A percentile compares a stretch with the other conserved stretches of the same genome.
Conservation (phyloP, 768 basidiomycete genomes). For the Dentipellis fragilis region DNA sequence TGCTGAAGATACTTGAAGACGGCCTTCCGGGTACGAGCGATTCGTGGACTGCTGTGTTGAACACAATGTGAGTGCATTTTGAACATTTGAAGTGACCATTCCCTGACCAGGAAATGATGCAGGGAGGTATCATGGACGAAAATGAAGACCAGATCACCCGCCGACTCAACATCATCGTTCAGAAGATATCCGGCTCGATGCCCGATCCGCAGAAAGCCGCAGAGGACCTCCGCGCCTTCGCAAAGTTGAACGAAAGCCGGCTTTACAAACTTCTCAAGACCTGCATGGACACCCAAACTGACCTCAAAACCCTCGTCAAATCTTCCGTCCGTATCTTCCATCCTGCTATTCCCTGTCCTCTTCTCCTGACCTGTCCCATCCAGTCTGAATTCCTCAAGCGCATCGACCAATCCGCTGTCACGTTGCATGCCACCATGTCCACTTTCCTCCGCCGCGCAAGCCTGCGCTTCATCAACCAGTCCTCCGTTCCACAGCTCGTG, state of each 20-base stretch:
- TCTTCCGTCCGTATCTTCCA: conserved; percentile 41
- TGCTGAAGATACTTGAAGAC: conserved; percentile 26
- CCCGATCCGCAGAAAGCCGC: conserved; percentile 63
- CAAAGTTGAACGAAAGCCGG: conserved; percentile 76
- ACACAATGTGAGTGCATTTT: conserved; percentile 62
- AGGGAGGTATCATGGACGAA: conserved; percentile 90
- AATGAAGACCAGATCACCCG: conserved; percentile 44
- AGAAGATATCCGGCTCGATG: conserved; percentile 32
- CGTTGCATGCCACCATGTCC: conserved; percentile 57
- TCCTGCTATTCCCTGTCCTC: not conserved
- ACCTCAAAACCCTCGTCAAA: conserved; percentile 73
- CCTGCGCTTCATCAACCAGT: conserved; percentile 72
- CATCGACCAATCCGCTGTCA: conserved; percentile 57
- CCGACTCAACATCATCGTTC: not conserved
- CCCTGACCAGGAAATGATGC: conserved; percentile 1
- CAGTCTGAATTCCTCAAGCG: conserved; percentile 75
- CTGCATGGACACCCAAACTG: conserved; percentile 76
- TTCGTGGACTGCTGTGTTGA: conserved; percentile 67
- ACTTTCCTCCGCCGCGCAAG: conserved; percentile 59
- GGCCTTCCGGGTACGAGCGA: conserved; percentile 59
- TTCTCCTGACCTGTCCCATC: not conserved
- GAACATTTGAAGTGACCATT: not conserved
- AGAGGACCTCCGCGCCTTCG: conserved; percentile 77
- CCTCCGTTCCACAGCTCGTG: conserved; percentile 74
- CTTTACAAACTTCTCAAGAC: conserved; percentile 79